Base-by-base conservation (phyloP, 2,329 filamentous ascomycete genomes). In the Monilinia fructicola region DNA sequence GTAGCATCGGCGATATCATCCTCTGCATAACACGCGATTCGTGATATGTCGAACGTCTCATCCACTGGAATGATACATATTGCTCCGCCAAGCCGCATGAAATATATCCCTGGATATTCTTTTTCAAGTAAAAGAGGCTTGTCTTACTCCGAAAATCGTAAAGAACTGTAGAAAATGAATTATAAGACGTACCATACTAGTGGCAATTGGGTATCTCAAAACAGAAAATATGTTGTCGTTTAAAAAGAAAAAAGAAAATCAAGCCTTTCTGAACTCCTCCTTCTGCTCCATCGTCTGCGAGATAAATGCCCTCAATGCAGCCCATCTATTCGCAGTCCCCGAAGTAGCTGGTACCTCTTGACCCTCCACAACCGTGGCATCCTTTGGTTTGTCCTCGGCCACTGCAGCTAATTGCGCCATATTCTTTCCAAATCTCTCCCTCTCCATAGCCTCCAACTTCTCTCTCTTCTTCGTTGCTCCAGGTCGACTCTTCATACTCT, bases 401-500 rank as follows among this genome's bases (percentile, higher is more conserved):
- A 67, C 48, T 23, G 28, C 53, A 3, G 67, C 66, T 80, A 97
- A 80, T 77, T 89, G 85, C 23, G 91, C 93, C 84, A 98, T 83
- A 76, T 92, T 97, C 76, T 84, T 86, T 48, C 87, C 89, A 76
- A 98, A 97, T 68, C 94, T 83, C 77, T 93, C 87, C 80, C 91
- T 90, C 84, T 98, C 94, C 67, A 86, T 82, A 77, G 82, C 87
- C 67, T 97, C 91, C 42, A 98, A 76, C 78, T 84, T 89, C 79
- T 93, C 91, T 79, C 92, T 95, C 75, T 86, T 83, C 84, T 92
- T 96, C 79, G 93, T 83, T 28, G 92, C 92, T 0, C 94, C 94
- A 3, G 87, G 91, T 64, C 88, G 82, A 69, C 85, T 89, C 78
- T 85, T 89, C 73, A 98, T 74, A 68, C 90, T 94, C 80, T 87